These are phyloP conservation scores for Paracorniculantispora psalliotae DNA, from an alignment of 2,329 filamentous ascomycete species.

Conservation along the genomic window DNA sequence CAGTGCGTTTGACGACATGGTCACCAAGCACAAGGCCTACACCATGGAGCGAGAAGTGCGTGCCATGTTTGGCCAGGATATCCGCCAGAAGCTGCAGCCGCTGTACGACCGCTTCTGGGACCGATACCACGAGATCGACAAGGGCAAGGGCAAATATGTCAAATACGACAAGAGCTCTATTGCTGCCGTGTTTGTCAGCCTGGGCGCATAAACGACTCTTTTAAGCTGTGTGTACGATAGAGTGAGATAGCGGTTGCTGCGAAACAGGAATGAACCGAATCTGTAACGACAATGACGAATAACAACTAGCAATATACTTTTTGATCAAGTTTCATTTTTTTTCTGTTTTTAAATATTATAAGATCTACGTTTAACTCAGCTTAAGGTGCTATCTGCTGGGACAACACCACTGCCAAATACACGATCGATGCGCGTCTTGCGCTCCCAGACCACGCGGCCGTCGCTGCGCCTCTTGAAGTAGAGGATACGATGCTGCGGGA, in stretches of 20 bases:
- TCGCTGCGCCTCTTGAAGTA: constrained; percentile 55
- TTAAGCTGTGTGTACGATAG: not conserved
- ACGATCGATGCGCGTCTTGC: constrained; percentile 46
- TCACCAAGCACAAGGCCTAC: constrained; percentile 73
- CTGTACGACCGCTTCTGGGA: constrained; percentile 96
- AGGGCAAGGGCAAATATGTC: constrained; percentile 96
- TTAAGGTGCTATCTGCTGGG: not conserved
- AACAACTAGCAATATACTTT: not conserved
- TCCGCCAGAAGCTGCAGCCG: constrained; percentile 88
- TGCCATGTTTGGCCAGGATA: constrained; percentile 71
- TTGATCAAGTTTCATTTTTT: not conserved
- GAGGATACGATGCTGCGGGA: constrained; percentile 59
- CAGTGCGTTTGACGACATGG: constrained; percentile 80
- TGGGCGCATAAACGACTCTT: constrained; percentile 30
- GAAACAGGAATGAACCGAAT: not conserved
- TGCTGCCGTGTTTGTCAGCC: constrained; percentile 56
- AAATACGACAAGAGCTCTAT: constrained; percentile 91
- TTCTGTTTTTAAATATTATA: not conserved
- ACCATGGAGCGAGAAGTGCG: constrained; percentile 90
- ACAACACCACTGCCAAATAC: constrained; percentile 52
- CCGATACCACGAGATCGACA: constrained; percentile 94
- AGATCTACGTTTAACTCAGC: not conserved
- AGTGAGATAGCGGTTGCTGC: not conserved
- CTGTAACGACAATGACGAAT: constrained; percentile 1
- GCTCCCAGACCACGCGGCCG: constrained; percentile 51